Base-by-base conservation (phyloP, 495 filamentous ascomycete genomes). In the Trichoderma orchidacearum region DNA sequence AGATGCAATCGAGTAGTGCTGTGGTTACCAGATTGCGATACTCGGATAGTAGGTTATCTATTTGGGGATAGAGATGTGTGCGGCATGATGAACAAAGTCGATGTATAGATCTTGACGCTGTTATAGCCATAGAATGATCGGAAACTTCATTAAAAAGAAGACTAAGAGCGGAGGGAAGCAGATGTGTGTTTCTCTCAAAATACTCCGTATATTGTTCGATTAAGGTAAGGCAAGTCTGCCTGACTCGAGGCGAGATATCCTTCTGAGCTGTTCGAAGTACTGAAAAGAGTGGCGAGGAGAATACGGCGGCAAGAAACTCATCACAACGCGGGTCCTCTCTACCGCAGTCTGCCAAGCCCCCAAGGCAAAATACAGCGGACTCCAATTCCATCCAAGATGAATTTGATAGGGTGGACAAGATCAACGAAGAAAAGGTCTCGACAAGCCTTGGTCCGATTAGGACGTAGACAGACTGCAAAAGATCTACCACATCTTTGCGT, bases 51-150 rank as follows among this genome's bases (percentile, higher is more conserved):
- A 98, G 95, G 0, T 82, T 78, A 13, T 76, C 77, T 13, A 94
- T 76, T 64, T 96, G 86, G 2, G 78, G 61, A 0, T 81, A 84
- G 23, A 98, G 73, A 34, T 81, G 76, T 30, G 70, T 71, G 25
- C 92, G 82, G 58, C 91, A 96, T 18, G 87, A 85, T 23, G 82
- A 87, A 64, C 90, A 95, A 7, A 96, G 79, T 3, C 80, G 80
- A 15, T 77, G 73, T 51, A 98, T 95, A 0, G 90, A 89, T 52
- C 80, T 80, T 3, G 91, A 90, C n/a, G 90, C 87, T 36, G 80
- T 72, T 17, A 75, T 72, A 12, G 86, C 84, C 48, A 94, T 79
- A 12, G 78, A 69, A 7, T 79, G 76, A 27, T 84, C 81, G 21
- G 80, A 77, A 30, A 95, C 72, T 1, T 87, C 85, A 38, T 76